A percentile compares a stretch with the other conserved stretches of the same genome.
Evolutionary conservation across 1,139 yeast genomes (phyloP).

Genomic region (Pichia inconspicua): DNA sequence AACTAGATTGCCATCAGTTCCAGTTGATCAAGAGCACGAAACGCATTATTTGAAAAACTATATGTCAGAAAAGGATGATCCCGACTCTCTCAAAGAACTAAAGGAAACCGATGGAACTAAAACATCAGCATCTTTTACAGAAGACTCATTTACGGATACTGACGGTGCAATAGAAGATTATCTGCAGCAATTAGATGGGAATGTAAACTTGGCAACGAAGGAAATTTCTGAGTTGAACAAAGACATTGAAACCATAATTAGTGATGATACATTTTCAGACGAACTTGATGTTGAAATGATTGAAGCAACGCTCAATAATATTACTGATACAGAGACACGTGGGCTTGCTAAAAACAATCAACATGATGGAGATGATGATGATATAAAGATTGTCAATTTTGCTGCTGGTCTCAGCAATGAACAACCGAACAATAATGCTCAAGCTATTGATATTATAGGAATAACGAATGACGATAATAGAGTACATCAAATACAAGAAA

Average conservation of each 20-base stretch:
- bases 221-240: background rate
- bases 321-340: background rate
- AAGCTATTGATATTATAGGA: background rate
- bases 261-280: slow-evolving; percentile 6
- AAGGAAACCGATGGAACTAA: background rate
- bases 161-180: background rate
- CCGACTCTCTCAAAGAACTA: background rate
- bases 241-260: background rate
- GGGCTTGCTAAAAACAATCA: background rate
- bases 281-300: slow-evolving; percentile 1
- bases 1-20: background rate
- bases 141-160: background rate
- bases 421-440: too few relatives aligned
- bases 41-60: background rate
- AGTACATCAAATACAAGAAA: background rate
- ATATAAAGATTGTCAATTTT: too few relatives aligned
- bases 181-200: background rate
- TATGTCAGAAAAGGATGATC: background rate
- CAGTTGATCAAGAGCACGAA: background rate
- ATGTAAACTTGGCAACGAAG: background rate
- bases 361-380: background rate
- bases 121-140: background rate
- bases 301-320: background rate
- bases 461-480: background rate
- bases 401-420: background rate